Percentiles rank a stretch among this genome's conserved stretches.
phyloP scores from a whole-genome alignment of 2,329 filamentous ascomycete genomes.

The Ilyonectria mors-panacis region DNA sequence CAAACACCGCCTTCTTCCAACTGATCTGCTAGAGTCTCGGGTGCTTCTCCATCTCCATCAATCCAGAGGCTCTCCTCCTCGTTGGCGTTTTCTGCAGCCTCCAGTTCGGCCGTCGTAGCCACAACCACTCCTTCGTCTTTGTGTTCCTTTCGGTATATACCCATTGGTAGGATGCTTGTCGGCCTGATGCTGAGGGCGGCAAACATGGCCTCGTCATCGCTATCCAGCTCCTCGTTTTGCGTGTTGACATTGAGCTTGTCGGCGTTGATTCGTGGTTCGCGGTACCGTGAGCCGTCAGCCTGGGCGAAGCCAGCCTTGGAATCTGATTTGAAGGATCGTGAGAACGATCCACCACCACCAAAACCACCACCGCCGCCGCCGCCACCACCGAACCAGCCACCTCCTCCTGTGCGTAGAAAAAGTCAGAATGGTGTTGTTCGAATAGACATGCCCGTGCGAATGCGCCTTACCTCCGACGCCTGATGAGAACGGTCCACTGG shows the following conservation, averaged over 20 bases:
- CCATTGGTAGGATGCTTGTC: conserved; percentile 65
- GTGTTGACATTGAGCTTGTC: conserved; percentile 66
- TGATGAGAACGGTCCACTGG: conserved; percentile 59
- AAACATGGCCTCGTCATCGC: conserved; percentile 61
- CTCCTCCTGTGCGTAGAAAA: conserved; percentile 34
- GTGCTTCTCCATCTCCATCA: conserved; percentile 52
- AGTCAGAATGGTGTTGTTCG: conserved; percentile 22
- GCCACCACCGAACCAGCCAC: conserved; percentile 50
- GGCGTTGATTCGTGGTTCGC: conserved; percentile 69
- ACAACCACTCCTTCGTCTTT: conserved; percentile 68
- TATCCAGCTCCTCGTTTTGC: conserved; percentile 61
- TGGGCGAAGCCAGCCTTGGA: conserved; percentile 57
- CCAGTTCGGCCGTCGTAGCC: conserved; percentile 70
- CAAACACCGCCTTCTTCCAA: conserved; percentile 60
- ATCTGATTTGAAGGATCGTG: conserved; percentile 52
- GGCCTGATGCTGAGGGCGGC: conserved; percentile 51
- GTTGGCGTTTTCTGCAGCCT: conserved; percentile 65
- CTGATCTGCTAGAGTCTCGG: conserved; percentile 47
- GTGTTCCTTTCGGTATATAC: conserved; percentile 69
- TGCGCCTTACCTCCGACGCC: conserved; percentile 47
- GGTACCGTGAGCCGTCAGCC: conserved; percentile 47
- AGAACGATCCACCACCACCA: conserved; percentile 48
- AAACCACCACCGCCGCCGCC: conserved; percentile 48
- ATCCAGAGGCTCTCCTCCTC: conserved; percentile 65
- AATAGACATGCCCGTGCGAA: background rate